These are phyloP conservation scores for Colletotrichum euphorbiae DNA, from an alignment of 2,329 filamentous ascomycete genomes.

Conservation along the genomic window DNA sequence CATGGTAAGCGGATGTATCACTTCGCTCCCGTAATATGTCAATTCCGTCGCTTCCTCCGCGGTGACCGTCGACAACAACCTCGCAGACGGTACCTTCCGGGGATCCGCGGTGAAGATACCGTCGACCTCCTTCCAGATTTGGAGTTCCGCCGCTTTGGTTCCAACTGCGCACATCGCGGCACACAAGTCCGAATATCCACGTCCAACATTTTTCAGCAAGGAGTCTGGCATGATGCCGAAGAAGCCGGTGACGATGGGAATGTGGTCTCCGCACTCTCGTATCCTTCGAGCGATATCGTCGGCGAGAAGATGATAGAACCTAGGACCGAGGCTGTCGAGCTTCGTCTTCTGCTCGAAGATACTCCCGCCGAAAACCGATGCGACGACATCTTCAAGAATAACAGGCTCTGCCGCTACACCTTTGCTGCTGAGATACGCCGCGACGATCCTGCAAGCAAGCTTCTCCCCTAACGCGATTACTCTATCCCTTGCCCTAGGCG, in stretches of 20 bases:
- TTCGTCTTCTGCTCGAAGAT: constrained; percentile 79
- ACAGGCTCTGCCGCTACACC: constrained; percentile 52
- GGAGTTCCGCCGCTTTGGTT: constrained; percentile 84
- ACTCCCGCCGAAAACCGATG: constrained; percentile 89
- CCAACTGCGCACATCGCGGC: constrained; percentile 92
- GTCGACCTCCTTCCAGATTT: constrained; percentile 99
- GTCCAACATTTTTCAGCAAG: constrained; percentile 85
- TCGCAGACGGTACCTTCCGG: constrained; percentile 89
- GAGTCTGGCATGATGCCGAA: constrained; percentile 94
- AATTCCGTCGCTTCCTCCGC: constrained; percentile 95
- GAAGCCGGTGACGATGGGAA: constrained; percentile 91
- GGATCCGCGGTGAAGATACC: constrained; percentile 90
- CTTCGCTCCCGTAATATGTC: constrained; percentile 93
- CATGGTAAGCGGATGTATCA: constrained; percentile 99
- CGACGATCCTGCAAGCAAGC: constrained; percentile 91
- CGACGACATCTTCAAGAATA: constrained; percentile 68
- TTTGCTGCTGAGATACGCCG: constrained; percentile 82
- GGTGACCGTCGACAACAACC: constrained; percentile 85
- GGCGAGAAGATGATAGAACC: constrained; percentile 76
- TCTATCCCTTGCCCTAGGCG: constrained; percentile 82
- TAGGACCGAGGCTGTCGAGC: constrained; percentile 69
- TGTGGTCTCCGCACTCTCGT: constrained; percentile 70
- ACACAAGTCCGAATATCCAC: constrained; percentile 96
- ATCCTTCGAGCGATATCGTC: constrained; percentile 73
- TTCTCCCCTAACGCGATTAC: constrained; percentile 97